Base-by-base conservation (phyloP, 352 stramenopile species). In the Blastocystis sp. region DNA sequence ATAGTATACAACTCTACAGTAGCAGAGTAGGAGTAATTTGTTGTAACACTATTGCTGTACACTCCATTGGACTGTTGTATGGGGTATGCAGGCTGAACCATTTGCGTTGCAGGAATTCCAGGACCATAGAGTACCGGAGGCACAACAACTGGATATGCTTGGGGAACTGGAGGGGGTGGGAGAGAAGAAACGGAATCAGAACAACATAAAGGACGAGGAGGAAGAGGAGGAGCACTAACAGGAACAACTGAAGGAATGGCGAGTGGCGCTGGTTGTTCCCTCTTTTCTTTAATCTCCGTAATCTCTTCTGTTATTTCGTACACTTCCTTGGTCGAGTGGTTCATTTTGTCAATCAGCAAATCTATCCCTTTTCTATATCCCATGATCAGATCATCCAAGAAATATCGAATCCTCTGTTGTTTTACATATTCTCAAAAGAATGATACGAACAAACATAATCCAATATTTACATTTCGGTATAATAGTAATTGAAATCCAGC, bases 331-430 rank as follows among this genome's bases (percentile, higher is more conserved):
- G n/a, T 63, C n/a, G 29, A 27, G 56, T 63, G n/a, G 12, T 9
- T 63, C 29, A 27, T 35, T 63, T 35, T 63, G n/a, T 35, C n/a
- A 63, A 63, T 63, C n/a, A 14, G 4, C 0, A 35, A 63, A 1
- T 35, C 29, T 27, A 63, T 35, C 29, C 29, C 56, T 35, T 35
- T 63, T 35, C 56, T 35, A 35, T 35, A 35, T 63, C 56, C 56
- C 56, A 95, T 27, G 95, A 95, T 19, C 98, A 90, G 86, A 98
- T 98, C 96, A 99, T 6, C 97, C 96, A 57, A 99, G 88, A 99
- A 92, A 98, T 98, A 90, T 99, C 96, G 81, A 99, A 35, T 56
- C 54, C 65, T n/a, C n/a, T n/a, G n/a, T n/a, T 42, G 35, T 56
- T 12, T 32, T 42, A 51, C 54, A 75, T 52, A 42, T 75, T 42